A percentile compares a stretch with the other conserved stretches of the same genome.
phyloP scores from a whole-genome alignment of 2,329 filamentous ascomycete genomes.

The Purpureocillium lavendulum region DNA sequence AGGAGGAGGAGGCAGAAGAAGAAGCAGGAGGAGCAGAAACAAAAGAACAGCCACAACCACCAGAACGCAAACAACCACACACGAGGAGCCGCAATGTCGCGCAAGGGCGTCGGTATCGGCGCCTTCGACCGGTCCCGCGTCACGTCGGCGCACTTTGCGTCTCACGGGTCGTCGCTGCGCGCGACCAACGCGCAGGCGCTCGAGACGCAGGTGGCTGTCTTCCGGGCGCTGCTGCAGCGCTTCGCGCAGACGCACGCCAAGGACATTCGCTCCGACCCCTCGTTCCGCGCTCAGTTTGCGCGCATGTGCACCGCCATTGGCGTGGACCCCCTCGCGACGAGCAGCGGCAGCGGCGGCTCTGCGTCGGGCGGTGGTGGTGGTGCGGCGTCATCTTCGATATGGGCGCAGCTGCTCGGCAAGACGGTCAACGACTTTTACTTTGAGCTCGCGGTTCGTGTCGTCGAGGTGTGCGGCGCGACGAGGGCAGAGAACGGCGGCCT shows the following conservation, averaged over 20 bases:
- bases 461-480: constrained; percentile 84
- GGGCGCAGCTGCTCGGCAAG: constrained; percentile 85
- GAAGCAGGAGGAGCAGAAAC: too few species aligned
- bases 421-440: constrained; percentile 99
- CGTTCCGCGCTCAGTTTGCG: constrained; percentile 92
- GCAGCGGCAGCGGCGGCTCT: constrained; percentile 15
- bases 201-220: constrained; percentile 88
- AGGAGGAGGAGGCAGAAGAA: too few species aligned
- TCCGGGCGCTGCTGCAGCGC: constrained; percentile 89
- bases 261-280: constrained; percentile 91
- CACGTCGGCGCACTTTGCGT: constrained; percentile 81
- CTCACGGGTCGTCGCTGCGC: constrained; percentile 81
- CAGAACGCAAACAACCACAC: too few species aligned
- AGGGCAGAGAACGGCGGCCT: constrained; percentile 87
- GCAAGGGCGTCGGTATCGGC: constrained; percentile 81
- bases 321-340: constrained; percentile 75
- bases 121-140: constrained; percentile 82
- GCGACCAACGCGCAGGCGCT: constrained; percentile 77
- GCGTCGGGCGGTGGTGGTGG: too few species aligned
- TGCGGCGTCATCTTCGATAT: constrained; percentile 59
- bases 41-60: too few species aligned
- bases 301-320: constrained; percentile 98
- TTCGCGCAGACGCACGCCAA: constrained; percentile 92
- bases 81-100: constrained; percentile 59
- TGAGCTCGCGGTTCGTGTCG: constrained; percentile 88